Conservation (phyloP, 2,329 filamentous ascomycete species). For the Aureobasidium subglaciale region DNA sequence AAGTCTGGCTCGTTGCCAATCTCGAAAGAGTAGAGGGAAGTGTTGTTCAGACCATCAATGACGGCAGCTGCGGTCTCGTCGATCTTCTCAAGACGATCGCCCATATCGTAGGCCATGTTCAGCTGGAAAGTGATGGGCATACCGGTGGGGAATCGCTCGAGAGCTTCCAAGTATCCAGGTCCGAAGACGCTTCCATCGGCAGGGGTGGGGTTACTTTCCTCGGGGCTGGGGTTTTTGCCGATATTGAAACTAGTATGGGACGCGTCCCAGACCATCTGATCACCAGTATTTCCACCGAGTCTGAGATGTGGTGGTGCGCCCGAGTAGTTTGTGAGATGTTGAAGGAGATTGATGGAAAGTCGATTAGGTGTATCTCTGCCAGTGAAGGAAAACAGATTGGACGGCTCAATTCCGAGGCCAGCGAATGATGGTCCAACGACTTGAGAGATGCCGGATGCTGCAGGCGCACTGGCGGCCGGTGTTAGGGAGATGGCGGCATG, state of each 20-base stretch:
- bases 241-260: conserved; percentile 30
- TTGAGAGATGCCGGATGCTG: conserved; percentile 26
- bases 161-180: conserved; percentile 38
- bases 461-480: conserved; percentile 24
- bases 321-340: conserved; percentile 43
- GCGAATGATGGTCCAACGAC: conserved; percentile 39
- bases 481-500: conserved; percentile 26
- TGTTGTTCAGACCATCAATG: conserved; percentile 31
- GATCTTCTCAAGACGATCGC: conserved; percentile 40
- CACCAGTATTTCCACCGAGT: conserved; percentile 46
- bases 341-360: conserved; percentile 41
- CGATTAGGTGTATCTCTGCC: conserved; percentile 36
- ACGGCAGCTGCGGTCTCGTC: conserved; percentile 35
- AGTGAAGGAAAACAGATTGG: conserved; percentile 47
- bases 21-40: conserved; percentile 36
- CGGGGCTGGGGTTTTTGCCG: conserved; percentile 27
- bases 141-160: conserved; percentile 43
- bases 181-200: conserved; percentile 42
- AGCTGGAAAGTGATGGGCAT: conserved; percentile 45
- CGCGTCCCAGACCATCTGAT: conserved; percentile 42
- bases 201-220: conserved; percentile 36
- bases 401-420: conserved; percentile 47
- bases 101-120: conserved; percentile 42
- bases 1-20: conserved; percentile 40
- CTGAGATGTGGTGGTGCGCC: conserved; percentile 44